A percentile compares a stretch with the other conserved stretches of the same genome.
Evolutionary conservation across 2,329 filamentous ascomycete genomes (phyloP).

Genomic region (Westerdykella aurantiaca): DNA sequence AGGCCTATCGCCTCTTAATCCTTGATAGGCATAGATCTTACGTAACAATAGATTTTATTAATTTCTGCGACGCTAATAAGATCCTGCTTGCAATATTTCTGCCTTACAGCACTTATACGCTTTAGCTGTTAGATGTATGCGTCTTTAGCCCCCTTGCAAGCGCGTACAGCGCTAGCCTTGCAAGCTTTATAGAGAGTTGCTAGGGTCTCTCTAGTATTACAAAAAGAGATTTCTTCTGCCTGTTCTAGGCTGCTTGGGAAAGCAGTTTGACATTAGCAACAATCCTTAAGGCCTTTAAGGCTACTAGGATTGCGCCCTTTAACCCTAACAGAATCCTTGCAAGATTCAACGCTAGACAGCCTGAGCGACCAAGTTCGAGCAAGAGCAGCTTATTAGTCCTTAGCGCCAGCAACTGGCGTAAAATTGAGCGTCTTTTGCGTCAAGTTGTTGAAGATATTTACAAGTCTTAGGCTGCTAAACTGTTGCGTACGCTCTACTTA

Average conservation of each 20-base stretch:
- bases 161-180: neutral
- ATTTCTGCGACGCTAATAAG: neutral
- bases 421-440: too few species aligned
- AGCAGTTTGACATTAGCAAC: too few species aligned
- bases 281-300: too few species aligned
- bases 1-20: constrained; percentile 2
- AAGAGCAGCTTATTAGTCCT: too few species aligned
- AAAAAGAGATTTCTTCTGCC: constrained; percentile 3
- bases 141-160: constrained; percentile 3
- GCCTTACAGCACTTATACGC: constrained; percentile 3
- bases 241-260: constrained; percentile 3
- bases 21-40: constrained; percentile 4
- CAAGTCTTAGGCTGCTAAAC: too few species aligned
- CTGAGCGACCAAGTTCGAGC: too few species aligned
- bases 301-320: too few species aligned
- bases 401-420: too few species aligned
- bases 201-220: constrained; percentile 1
- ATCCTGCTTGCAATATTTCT: neutral
- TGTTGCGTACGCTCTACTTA: too few species aligned
- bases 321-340: too few species aligned
- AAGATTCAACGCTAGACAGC: too few species aligned
- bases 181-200: constrained; percentile 1
- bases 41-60: constrained; percentile 3
- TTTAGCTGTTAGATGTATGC: constrained; percentile 2
- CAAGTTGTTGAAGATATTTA: too few species aligned